A percentile compares a stretch with the other conserved stretches of the same genome.
phyloP scores from a whole-genome alignment of 768 basidiomycete genomes.

The Pulveroboletus sp. region DNA sequence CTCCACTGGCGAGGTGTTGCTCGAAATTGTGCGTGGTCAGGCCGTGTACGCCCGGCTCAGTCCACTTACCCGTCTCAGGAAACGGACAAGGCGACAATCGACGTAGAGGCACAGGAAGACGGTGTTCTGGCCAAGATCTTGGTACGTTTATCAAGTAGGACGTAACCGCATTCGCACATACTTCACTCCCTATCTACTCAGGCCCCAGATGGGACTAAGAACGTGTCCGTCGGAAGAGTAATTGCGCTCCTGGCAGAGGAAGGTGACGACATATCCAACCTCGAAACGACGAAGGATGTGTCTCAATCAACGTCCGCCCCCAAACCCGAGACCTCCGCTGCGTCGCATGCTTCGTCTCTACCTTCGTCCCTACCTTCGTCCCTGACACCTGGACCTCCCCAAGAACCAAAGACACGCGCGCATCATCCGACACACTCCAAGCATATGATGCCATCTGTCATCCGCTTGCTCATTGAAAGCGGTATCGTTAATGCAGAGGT shows the following conservation, averaged over 20 bases:
- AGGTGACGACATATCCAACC: conserved; percentile 89
- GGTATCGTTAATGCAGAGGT: conserved; percentile 51
- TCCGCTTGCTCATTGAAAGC: conserved; percentile 63
- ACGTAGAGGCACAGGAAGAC: conserved; percentile 98
- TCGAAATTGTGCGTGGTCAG: conserved; percentile 71
- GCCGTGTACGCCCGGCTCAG: background rate
- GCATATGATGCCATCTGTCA: conserved; percentile 87
- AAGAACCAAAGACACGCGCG: conserved; percentile 31
- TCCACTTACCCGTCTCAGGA: conserved; percentile 47
- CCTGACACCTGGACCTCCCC: conserved; percentile 21
- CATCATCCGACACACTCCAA: conserved; percentile 47
- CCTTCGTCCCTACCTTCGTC: conserved; percentile 16
- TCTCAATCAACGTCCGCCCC: conserved; percentile 10
- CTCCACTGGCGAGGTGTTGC: conserved; percentile 73
- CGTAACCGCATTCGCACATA: background rate
- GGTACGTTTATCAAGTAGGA: conserved; percentile 41
- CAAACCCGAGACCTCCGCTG: conserved; percentile 21
- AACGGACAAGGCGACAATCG: conserved; percentile 94
- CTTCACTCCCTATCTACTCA: conserved; percentile 25
- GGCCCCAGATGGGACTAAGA: conserved; percentile 75
- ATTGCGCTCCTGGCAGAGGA: conserved; percentile 95
- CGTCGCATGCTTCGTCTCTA: conserved; percentile 15
- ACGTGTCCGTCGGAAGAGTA: conserved; percentile 78
- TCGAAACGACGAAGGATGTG: conserved; percentile 55
- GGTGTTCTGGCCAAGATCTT: conserved; percentile 92